Base-by-base conservation (phyloP, 1,139 yeast genomes). In the Sugiyamaella japonica region DNA sequence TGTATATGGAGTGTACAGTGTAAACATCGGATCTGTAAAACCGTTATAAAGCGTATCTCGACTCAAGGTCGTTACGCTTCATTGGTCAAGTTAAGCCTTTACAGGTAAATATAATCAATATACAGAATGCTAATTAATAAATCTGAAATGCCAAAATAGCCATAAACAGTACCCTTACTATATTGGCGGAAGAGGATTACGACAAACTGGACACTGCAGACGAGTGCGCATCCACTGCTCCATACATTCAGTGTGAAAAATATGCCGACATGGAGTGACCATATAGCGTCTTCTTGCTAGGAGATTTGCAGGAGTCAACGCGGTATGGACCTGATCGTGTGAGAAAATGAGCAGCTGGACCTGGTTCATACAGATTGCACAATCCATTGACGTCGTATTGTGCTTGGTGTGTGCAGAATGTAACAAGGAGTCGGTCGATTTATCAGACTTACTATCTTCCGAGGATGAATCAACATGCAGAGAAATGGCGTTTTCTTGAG, bases 141-240 rank as follows among this genome's bases (percentile, higher is more conserved):
- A 3, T 20, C 3, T 3, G 25, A 20, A 20, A 20, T 20, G 34
- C 34, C n/a, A 29, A 29, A 29, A n/a, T n/a, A n/a, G 34, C 34
- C 7, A 29, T 29, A n/a, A n/a, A n/a, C n/a, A n/a, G n/a, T n/a
- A 8, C 13, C 15, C 29, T 16, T 12, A 17, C 56, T 59, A 68
- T 36, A 67, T 61, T 1, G 97, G 97, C 1, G 97, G 97, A 47
- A 91, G 74, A 25, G 89, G 82, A 58, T 83, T 83, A 64, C 98
- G 79, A 70, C 98, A 91, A 2, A 90, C 95, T 0, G 98, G 98
- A 71, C 98, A 91, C 66, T 90, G 97, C 51, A 91, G 72, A 64
- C 91, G 87, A 65, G 89, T 86, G 69, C 86, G 82, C 97, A 91
- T 89, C 98, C 98, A 91, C 61, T 81, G 83, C 66, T 89, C 96